phyloP scores from a whole-genome alignment of 106 monocot genomes.

The Xerophyta viscosa region DNA sequence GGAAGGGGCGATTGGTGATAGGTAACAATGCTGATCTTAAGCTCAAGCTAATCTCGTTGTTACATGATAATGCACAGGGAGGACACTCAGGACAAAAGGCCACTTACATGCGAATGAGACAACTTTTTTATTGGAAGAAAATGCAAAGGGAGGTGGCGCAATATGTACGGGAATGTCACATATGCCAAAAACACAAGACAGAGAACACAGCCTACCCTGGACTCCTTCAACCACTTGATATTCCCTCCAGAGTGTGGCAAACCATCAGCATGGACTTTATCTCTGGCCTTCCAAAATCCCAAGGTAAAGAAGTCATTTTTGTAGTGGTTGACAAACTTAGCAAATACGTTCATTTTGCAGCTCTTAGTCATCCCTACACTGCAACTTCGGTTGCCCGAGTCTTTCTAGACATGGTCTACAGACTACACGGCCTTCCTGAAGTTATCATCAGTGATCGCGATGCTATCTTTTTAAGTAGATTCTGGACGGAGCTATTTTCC shows the following conservation, averaged over 20 bases:
- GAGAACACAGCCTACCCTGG: not conserved
- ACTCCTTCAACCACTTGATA: constrained; percentile 2
- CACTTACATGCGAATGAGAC: too few species aligned
- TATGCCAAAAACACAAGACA: not conserved
- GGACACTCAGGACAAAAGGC: too few species aligned
- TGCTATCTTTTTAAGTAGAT: not conserved
- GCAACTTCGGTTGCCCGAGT: not conserved
- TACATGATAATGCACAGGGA: too few species aligned
- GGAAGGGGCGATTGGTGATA: too few species aligned
- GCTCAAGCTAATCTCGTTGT: too few species aligned
- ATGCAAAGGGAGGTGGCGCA: not conserved
- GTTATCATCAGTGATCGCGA: not conserved
- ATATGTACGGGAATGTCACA: not conserved
- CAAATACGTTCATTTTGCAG: not conserved
- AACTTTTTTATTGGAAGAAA: too few species aligned
- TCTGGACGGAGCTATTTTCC: not conserved
- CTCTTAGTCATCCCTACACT: not conserved
- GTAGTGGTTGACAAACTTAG: not conserved
- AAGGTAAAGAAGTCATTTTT: not conserved
- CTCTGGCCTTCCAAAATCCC: not conserved
- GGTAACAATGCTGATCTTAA: too few species aligned
- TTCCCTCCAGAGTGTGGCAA: not conserved
- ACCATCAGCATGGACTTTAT: constrained; percentile 7
- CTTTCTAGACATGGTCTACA: not conserved
- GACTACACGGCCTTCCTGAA: not conserved